Conservation (phyloP, 495 filamentous ascomycete genomes). For the Chaetomidium leptoderma region DNA sequence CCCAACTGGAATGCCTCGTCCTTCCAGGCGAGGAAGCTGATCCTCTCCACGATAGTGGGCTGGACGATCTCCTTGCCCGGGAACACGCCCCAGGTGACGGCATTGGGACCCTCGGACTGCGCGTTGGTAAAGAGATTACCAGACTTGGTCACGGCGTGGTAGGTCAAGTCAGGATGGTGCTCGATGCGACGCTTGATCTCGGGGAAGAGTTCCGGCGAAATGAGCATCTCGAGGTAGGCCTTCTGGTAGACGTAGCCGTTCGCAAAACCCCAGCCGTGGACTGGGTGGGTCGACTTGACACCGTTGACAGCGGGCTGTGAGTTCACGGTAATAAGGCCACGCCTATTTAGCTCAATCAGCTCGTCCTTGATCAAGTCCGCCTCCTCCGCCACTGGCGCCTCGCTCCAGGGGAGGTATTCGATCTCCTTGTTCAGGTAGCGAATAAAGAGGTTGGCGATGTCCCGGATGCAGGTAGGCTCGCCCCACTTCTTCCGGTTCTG, state of each 20-base stretch:
- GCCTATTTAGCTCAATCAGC: constrained; percentile 73
- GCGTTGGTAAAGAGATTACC: constrained; percentile 84
- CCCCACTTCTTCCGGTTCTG: constrained; percentile 96
- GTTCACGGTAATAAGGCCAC: constrained; percentile 92
- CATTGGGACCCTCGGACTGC: constrained; percentile 80
- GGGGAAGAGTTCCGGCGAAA: constrained; percentile 71
- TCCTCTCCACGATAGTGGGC: constrained; percentile 96
- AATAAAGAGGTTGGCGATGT: constrained; percentile 78
- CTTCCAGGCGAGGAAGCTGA: constrained; percentile 98
- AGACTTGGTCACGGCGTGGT: constrained; percentile 80
- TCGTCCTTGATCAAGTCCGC: constrained; percentile 69
- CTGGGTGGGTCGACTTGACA: constrained; percentile 77
- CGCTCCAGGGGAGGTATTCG: constrained; percentile 89
- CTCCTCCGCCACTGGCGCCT: constrained; percentile 77
- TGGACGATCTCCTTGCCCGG: constrained; percentile 98
- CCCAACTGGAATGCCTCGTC: constrained; percentile 94
- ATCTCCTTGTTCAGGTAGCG: constrained; percentile 76
- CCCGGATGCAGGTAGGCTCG: constrained; percentile 68
- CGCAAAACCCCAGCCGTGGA: constrained; percentile 90
- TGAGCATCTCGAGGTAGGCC: constrained; percentile 87
- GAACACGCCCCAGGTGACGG: constrained; percentile 98
- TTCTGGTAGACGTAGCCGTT: constrained; percentile 99
- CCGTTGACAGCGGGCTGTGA: constrained; percentile 95
- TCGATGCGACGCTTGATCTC: constrained; percentile 79
- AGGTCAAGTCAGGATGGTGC: constrained; percentile 74